Evolutionary conservation across 2,329 filamentous ascomycete genomes (phyloP), one percentile per base, ranked within the genome.

Genomic region (Colletotrichum tanaceti): DNA sequence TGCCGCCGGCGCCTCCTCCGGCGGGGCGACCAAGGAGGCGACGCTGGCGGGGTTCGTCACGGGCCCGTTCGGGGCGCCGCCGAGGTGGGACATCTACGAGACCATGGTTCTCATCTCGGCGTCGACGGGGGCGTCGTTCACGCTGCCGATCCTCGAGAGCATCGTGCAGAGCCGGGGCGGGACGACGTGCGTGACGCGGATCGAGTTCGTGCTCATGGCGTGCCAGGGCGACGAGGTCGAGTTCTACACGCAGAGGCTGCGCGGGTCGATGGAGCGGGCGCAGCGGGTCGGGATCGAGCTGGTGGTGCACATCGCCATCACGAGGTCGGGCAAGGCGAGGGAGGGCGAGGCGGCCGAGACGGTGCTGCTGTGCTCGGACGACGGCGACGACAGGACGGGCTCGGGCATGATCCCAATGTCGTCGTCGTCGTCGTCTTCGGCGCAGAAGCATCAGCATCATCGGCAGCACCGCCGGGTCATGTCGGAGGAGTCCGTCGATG

Each of bases 61-160:
- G 1, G 87, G 88, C 0, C 88, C 87, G 0, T 89, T 85, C 53
- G 87, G 87, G 18, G 77, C 77, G 5, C 86, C 87, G 2, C 86
- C 87, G 0, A 79, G 80, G 5, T 89, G 86, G 85, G 81, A 88
- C 55, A 79, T 85, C 0, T 90, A 85, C 74, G 88, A 90, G 75
- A 87, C 86, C 0, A 75, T 90, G 50, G 78, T 90, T 5, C 79
- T 90, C 4, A 85, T 90, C 49, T 87, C 87, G 0, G 87, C 87
- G 0, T 90, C 87, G 0, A 90, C 88, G 0, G 88, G 88, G n/a
- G 85, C 87, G 1, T 89, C 87, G 4, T 90, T 87, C 63, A 87
- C 85, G 1, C 76, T 90, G 6, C 87, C 87, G 0, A 86, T 90
- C 3, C 78, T 90, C 0, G 87, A 90, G 71, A 84, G 82, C 69